Conservation (phyloP, 106 monocot genomes). For the Dendrobium nobile region DNA sequence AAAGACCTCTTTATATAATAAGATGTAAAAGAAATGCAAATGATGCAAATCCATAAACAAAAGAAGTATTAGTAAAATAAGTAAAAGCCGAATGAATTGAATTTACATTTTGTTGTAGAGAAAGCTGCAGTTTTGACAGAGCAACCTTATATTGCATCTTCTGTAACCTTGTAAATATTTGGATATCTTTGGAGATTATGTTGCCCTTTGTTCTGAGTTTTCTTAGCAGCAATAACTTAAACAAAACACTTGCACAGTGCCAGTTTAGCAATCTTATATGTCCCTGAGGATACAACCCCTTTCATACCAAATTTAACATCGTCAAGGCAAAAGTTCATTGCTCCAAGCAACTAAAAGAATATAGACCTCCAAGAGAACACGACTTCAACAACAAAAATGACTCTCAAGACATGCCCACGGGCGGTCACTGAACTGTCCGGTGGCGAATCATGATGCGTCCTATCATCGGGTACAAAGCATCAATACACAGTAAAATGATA, state of each 20-base stretch:
- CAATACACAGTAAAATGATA: too few species aligned
- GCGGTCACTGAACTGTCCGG: too few species aligned
- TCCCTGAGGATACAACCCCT: conserved; percentile 53
- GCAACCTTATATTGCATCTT: conserved; percentile 90
- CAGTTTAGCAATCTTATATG: conserved; percentile 74
- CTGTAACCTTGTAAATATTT: conserved; percentile 52
- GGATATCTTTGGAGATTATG: conserved; percentile 59
- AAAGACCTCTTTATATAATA: too few species aligned
- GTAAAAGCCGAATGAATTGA: too few species aligned
- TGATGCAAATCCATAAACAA: too few species aligned
- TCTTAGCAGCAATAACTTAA: conserved; percentile 49
- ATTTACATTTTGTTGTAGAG: too few species aligned
- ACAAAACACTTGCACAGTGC: conserved; percentile 71
- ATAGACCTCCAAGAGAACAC: conserved; percentile 55
- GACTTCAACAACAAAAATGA: conserved; percentile 75
- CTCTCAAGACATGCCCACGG: conserved; percentile 63
- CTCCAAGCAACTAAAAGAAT: conserved; percentile 59
- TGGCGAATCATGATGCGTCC: too few species aligned
- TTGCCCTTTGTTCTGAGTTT: conserved; percentile 62
- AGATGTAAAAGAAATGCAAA: too few species aligned
- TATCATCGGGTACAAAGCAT: too few species aligned
- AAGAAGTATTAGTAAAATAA: too few species aligned
- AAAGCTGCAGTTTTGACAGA: conserved; percentile 56
- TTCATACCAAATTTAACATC: conserved; percentile 71
- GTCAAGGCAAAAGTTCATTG: conserved; percentile 78